Evolutionary conservation across 73 alveolate genomes (phyloP), one percentile per base, ranked within the genome.

Genomic region (Symbiodinium pilosum): DNA sequence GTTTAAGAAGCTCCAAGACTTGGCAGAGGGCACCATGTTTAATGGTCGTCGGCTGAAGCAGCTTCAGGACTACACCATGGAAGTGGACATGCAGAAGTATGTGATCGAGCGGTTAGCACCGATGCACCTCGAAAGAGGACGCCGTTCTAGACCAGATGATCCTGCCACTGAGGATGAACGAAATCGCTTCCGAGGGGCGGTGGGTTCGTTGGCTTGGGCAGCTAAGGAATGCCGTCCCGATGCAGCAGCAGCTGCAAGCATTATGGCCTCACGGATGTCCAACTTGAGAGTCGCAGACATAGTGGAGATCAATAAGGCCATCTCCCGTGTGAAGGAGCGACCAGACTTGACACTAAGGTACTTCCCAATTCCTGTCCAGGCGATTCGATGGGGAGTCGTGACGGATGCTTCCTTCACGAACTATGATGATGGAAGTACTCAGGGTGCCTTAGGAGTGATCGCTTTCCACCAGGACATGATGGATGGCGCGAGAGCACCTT

Each of bases 131-230:
- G 26, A 43, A 8, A 32, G 26, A 24, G 89, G 30, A 3, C 12
- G 89, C 9, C 6, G 39, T 5, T 39, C n/a, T 21, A n/a, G 41
- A 39, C 42, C 42, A 40, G 30, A 38, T 1, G 40, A 14, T 9
- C 40, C 24, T 1, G 14, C 44, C 3, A 83, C 89, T 1, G 68
- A 14, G 0, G 89, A 83, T 26, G 89, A 83, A 14, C 30, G 34
- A 38, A 14, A 32, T 2, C 24, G 41, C 39, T 34, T 39, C 41
- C n/a, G 89, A 0, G n/a, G 38, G 0, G 64, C 26, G 6, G 26
- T 43, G 0, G 89, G 89, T 0, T 54, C 89, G 28, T 14, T 83
- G 89, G 44, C 42, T 36, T 83, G 89, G 87, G 87, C 87, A 14
- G 87, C 52, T 0, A 28, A 42, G 28, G 87, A 77, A 77, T 28